These are phyloP conservation scores for Citrus maxima DNA, from an alignment of 345 rosid genomes.

Conservation along the genomic window DNA sequence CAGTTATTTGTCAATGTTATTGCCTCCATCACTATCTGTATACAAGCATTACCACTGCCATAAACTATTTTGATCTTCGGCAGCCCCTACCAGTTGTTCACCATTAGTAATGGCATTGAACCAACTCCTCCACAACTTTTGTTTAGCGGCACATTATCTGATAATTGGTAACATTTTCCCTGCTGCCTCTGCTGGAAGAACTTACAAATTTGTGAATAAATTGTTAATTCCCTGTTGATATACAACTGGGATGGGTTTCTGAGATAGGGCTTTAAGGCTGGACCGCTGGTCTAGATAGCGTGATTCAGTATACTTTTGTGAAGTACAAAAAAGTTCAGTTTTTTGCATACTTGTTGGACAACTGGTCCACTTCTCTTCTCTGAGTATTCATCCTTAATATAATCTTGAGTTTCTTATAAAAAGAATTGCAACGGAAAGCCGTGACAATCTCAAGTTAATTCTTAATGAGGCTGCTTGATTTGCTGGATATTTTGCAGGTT, in stretches of 20 bases:
- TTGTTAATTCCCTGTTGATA: conserved; percentile 1
- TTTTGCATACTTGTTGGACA: too few relatives aligned
- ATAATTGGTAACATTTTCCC: background rate
- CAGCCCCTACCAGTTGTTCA: background rate
- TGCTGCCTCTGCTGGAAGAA: background rate
- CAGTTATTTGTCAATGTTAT: background rate
- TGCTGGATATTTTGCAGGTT: conserved; percentile 43
- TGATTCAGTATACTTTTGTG: too few relatives aligned
- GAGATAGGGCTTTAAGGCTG: too few relatives aligned
- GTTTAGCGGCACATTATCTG: background rate
- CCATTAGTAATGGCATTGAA: background rate
- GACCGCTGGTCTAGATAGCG: too few relatives aligned
- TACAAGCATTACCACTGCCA: background rate
- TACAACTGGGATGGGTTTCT: too few relatives aligned
- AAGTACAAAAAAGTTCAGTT: too few relatives aligned
- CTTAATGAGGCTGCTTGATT: background rate
- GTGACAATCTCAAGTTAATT: background rate
- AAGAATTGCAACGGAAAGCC: background rate
- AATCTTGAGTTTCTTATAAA: too few relatives aligned
- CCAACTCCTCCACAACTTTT: background rate
- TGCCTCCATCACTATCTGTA: background rate
- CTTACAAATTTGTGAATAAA: background rate
- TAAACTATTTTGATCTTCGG: background rate
- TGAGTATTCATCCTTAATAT: too few relatives aligned
- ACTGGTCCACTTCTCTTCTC: too few relatives aligned